A percentile compares a stretch with the other conserved stretches of the same genome.
These are phyloP conservation scores for Pezicula radicicola DNA, from an alignment of 2,329 filamentous ascomycete genomes.

Conservation along the genomic window DNA sequence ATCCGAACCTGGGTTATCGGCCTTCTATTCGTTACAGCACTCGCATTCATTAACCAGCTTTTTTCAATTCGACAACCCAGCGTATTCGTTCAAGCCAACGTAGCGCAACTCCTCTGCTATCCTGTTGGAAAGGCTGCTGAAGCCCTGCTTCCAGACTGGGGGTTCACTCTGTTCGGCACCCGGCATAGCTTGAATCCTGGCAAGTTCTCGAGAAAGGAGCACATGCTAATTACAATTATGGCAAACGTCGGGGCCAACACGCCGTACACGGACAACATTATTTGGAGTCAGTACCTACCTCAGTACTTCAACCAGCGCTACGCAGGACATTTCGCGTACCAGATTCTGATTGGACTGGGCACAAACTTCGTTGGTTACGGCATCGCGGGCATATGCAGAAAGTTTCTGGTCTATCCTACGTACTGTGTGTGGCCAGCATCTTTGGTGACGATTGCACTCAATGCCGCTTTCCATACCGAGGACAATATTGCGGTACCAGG, in stretches of 20 bases:
- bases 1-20: slow-evolving; percentile 63
- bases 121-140: slow-evolving; percentile 57
- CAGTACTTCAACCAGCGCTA: slow-evolving; percentile 49
- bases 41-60: slow-evolving; percentile 14
- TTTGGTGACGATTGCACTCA: slow-evolving; percentile 43
- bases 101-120: slow-evolving; percentile 17
- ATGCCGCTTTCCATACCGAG: slow-evolving; percentile 40
- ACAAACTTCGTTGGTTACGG: slow-evolving; percentile 56
- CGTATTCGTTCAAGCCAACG: slow-evolving; percentile 13
- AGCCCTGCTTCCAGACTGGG: slow-evolving; percentile 41
- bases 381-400: slow-evolving; percentile 45
- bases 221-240: slow-evolving; percentile 65
- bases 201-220: slow-evolving; percentile 63
- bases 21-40: slow-evolving; percentile 25
- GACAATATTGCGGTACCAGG: slow-evolving; percentile 28
- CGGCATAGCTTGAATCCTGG: slow-evolving; percentile 51
- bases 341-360: slow-evolving; percentile 45
- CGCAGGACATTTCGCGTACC: slow-evolving; percentile 45
- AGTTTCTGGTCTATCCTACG: slow-evolving; percentile 49
- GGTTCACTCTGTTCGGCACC: slow-evolving; percentile 41
- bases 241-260: slow-evolving; percentile 40
- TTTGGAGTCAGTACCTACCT: slow-evolving; percentile 47
- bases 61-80: slow-evolving; percentile 17
- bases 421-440: slow-evolving; percentile 50
- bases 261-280: slow-evolving; percentile 47